Base-by-base conservation (phyloP, 2,329 filamentous ascomycete species). In the Amauroascus verrucosus region DNA sequence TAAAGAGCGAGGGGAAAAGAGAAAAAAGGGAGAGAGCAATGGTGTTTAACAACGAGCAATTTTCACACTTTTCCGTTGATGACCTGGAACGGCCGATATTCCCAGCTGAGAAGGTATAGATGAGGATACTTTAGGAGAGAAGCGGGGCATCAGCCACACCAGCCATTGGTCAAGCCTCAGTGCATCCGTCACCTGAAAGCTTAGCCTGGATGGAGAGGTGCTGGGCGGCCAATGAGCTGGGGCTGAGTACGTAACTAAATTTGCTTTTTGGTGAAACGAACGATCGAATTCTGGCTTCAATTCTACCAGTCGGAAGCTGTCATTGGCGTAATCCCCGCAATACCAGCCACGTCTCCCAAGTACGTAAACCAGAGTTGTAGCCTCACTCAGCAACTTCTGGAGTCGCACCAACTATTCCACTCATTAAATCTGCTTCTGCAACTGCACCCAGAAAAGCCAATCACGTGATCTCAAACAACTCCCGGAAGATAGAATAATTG, bases 111-210 rank as follows among this genome's bases (percentile, higher is more conserved):
- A 9, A 41, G 32, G 3, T 13, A 30, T 6, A n/a, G n/a, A n/a
- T n/a, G n/a, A n/a, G n/a, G n/a, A n/a, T n/a, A n/a, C n/a, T n/a
- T n/a, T n/a, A n/a, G 20, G 30, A n/a, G 38, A n/a, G 28, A 22
- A 9, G 35, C 16, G 51, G 30, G 49, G 8, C 24, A 14, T 16
- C 51, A 53, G 51, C 51, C 51, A 53, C 51, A 53, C 28, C 24
- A 22, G 16, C 28, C 26, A 51, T 51, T 51, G 49, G 41, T 51
- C 49, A 51, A 51, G 49, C 49, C 49, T 44, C 49, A 51, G n/a
- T n/a, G 22, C 48, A 22, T 44, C 38, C 38, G 48, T 51, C 48
- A 51, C 49, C 7, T 18, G 22, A 50, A 53, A 53, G 51, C 51
- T 53, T 53, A 53, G 51, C 51, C 44, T 32, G 20, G 20, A 43